Evolutionary conservation across 1,284 basidiomycete species (phyloP), one percentile per base, ranked within the genome.

Genomic region (Boletus semigastroideus): DNA sequence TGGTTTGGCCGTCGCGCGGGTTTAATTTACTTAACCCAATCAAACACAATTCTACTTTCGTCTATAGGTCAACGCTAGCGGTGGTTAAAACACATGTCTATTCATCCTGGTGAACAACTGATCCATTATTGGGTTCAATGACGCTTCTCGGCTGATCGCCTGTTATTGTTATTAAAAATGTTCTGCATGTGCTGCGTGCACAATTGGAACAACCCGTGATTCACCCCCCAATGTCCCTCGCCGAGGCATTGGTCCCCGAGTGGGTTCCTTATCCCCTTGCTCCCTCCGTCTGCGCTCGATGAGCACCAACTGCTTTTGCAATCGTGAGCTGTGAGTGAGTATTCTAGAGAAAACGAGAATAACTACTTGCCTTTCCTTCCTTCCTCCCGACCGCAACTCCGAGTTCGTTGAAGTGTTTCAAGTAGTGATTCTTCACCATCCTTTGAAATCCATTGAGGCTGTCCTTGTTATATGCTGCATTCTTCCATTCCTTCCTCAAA

Each of bases 391-490:
- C 19, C 28, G 11, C 56, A 4, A 71, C 19, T 0, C 67, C 65
- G 7, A 38, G 45, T 33, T 63, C 48, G 50, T 38, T 40, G 45
- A 70, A 62, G 55, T 75, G 69, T 3, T 48, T 49, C 41, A 53
- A 17, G 54, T 74, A 74, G 58, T 78, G 77, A 5, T 62, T 56
- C 16, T 58, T 58, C 10, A 72, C 70, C 58, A 73, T 66, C 5
- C 22, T 12, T 13, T 34, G 42, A 22, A 76, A 64, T 3, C 63
- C 61, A 17, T 50, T 33, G 31, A 70, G 59, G 39, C 72, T 62
- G 19, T 30, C 46, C 10, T 57, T 33, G 22, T 77, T 71, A 25
- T 60, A 58, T 37, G 51, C 53, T 3, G 68, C 52, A 16, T 59
- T 65, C 38, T 46, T 60, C 72, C 74, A 75, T 27, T 52, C 40